Evolutionary conservation across 192 early-diverging fungal genomes (phyloP).

Genomic region (Phlyctochytrium arcticum): DNA sequence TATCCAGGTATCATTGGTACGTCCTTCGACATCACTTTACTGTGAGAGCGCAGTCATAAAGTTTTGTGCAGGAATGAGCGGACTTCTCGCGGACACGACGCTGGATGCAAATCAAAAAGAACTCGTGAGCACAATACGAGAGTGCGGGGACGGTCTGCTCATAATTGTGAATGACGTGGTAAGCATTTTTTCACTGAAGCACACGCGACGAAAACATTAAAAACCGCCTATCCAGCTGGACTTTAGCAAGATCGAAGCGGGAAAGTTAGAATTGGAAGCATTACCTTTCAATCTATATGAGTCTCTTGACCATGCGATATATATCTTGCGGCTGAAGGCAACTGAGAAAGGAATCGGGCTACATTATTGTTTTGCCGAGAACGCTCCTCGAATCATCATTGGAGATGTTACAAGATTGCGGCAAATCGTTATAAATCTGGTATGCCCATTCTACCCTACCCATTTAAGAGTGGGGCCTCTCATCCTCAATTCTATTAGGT

Average conservation of each 20-base stretch:
- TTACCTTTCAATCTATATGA: conserved; percentile 17
- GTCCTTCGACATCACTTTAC: too few relatives aligned
- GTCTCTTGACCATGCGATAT: conserved; percentile 47
- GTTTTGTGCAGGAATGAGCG: conserved; percentile 21
- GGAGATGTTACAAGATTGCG: conserved; percentile 48
- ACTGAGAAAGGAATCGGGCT: conserved; percentile 70
- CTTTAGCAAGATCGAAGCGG: conserved; percentile 4
- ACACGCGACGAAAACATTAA: too few relatives aligned
- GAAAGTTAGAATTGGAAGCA: conserved; percentile 17
- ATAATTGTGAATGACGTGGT: conserved; percentile 26
- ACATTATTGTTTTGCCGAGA: conserved; percentile 61
- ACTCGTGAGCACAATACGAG: conserved; percentile 11
- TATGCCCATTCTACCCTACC: conserved; percentile 75
- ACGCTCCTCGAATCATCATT: conserved; percentile 65
- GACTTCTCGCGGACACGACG: conserved; percentile 21
- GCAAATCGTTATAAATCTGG: conserved; percentile 81
- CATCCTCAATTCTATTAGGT: background rate
- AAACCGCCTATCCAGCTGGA: too few relatives aligned
- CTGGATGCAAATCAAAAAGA: conserved; percentile 25
- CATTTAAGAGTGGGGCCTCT: conserved; percentile 12
- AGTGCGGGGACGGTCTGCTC: conserved; percentile 21
- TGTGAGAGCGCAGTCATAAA: too few relatives aligned
- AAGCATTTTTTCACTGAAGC: too few relatives aligned
- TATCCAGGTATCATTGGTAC: too few relatives aligned
- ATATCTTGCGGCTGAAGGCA: conserved; percentile 66